Percentiles rank a stretch among this genome's conserved stretches.
Conservation (phyloP, 1,284 basidiomycete species). For the Polyporus tsugae region DNA sequence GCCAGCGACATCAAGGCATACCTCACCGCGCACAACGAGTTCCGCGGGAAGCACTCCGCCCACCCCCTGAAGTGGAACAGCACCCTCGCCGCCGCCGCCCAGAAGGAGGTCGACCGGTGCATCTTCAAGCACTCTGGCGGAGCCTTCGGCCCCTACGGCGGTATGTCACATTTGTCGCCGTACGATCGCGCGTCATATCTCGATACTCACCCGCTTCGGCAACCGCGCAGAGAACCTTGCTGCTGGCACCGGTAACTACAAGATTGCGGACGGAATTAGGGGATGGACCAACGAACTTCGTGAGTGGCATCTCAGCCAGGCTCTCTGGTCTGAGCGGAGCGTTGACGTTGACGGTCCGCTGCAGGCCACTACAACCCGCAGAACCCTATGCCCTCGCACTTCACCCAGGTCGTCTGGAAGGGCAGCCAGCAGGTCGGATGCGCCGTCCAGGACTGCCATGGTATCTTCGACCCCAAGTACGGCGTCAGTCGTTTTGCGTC, state of each 20-base stretch:
- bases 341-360: too few species aligned
- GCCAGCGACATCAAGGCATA: slow-evolving; percentile 48
- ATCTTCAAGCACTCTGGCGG: slow-evolving; percentile 71
- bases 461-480: slow-evolving; percentile 58
- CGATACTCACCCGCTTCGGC: not conserved
- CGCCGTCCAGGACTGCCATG: slow-evolving; percentile 58
- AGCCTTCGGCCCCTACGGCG: slow-evolving; percentile 65
- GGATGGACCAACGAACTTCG: not conserved
- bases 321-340: too few species aligned
- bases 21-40: slow-evolving; percentile 63
- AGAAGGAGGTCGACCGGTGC: slow-evolving; percentile 71
- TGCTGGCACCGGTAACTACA: not conserved
- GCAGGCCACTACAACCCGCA: slow-evolving; percentile 62
- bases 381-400: slow-evolving; percentile 68
- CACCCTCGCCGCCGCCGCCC: slow-evolving; percentile 60
- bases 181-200: too few species aligned
- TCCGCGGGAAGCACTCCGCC: slow-evolving; percentile 69
- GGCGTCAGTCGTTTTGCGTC: slow-evolving; percentile 50
- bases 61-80: slow-evolving; percentile 64
- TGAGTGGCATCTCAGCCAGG: not conserved
- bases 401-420: slow-evolving; percentile 79
- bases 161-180: slow-evolving; percentile 42
- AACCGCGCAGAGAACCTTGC: slow-evolving; percentile 65
- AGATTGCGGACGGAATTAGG: not conserved
- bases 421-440: slow-evolving; percentile 67